Evolutionary conservation across 2,329 filamentous ascomycete genomes (phyloP).

Genomic region (Alternaria sp.): DNA sequence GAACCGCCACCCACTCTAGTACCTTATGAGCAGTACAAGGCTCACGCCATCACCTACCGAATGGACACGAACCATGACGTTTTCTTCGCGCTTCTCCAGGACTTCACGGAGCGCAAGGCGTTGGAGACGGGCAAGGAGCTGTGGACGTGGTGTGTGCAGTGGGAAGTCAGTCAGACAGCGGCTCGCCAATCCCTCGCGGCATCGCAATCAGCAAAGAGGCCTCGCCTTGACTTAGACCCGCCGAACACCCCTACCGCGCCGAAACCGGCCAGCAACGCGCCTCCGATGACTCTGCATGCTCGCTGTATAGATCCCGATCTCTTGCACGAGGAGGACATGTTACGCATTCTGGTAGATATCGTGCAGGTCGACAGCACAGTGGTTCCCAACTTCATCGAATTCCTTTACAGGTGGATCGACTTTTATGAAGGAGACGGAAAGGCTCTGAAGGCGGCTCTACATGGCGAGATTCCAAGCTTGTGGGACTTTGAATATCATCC

Average conservation of each 20-base stretch:
- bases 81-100: slow-evolving; percentile 36
- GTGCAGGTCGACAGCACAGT: slow-evolving; percentile 32
- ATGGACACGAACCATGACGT: slow-evolving; percentile 34
- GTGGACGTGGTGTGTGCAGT: slow-evolving; percentile 45
- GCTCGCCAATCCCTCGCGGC: background rate
- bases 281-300: slow-evolving; percentile 21
- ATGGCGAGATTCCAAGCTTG: slow-evolving; percentile 42
- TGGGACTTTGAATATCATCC: slow-evolving; percentile 46
- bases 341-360: slow-evolving; percentile 41
- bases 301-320: slow-evolving; percentile 30
- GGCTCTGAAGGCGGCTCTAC: slow-evolving; percentile 40
- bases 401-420: slow-evolving; percentile 44
- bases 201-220: slow-evolving; percentile 29
- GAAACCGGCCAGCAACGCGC: slow-evolving; percentile 7
- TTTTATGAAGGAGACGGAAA: slow-evolving; percentile 40
- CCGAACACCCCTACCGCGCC: background rate
- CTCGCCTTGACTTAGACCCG: slow-evolving; percentile 19
- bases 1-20: slow-evolving; percentile 39
- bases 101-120: slow-evolving; percentile 34
- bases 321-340: slow-evolving; percentile 35
- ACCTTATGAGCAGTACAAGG: slow-evolving; percentile 37
- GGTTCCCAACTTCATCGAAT: slow-evolving; percentile 45
- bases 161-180: slow-evolving; percentile 28
- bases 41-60: slow-evolving; percentile 33
- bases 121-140: slow-evolving; percentile 27